phyloP scores from a whole-genome alignment of 352 stramenopile species.

The Phytopythium delawarense region DNA sequence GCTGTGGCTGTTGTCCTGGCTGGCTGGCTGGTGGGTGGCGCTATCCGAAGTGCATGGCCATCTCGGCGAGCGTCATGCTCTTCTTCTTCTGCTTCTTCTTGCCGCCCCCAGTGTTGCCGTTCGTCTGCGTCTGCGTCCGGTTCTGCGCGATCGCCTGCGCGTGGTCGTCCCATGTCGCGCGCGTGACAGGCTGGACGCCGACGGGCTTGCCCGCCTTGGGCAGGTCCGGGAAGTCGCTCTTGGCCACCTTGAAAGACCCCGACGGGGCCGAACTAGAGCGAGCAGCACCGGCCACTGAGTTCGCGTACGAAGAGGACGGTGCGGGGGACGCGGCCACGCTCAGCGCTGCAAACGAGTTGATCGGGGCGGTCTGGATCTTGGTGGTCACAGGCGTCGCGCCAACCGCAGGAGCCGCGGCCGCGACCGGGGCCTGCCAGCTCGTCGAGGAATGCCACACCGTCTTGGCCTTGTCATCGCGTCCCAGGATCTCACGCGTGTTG shows the following conservation, averaged over 20 bases:
- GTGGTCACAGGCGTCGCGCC: slow-evolving; percentile 34
- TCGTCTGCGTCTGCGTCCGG: slow-evolving; percentile 11
- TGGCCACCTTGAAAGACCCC: slow-evolving; percentile 36
- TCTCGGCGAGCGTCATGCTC: slow-evolving; percentile 68
- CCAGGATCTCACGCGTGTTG: slow-evolving; percentile 35
- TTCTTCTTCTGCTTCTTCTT: slow-evolving; percentile 88
- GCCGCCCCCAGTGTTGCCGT: slow-evolving; percentile 15
- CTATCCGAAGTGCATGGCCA: slow-evolving; percentile 81
- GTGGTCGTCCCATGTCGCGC: slow-evolving; percentile 81
- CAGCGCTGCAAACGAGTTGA: slow-evolving; percentile 46
- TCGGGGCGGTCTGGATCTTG: slow-evolving; percentile 58
- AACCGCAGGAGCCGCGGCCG: slow-evolving; percentile 13
- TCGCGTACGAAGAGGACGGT: slow-evolving; percentile 26
- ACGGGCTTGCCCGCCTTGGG: slow-evolving; percentile 48
- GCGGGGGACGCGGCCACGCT: slow-evolving; percentile 21
- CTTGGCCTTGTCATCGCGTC: slow-evolving; percentile 29
- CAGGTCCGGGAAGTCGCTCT: slow-evolving; percentile 77
- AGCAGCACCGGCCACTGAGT: not conserved
- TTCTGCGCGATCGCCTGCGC: slow-evolving; percentile 71
- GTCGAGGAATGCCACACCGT: slow-evolving; percentile 49
- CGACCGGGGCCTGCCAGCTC: slow-evolving; percentile 42
- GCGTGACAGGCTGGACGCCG: slow-evolving; percentile 69
- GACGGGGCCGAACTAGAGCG: slow-evolving; percentile 14
- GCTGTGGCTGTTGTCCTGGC: not conserved
- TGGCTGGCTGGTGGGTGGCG: not conserved